These are phyloP conservation scores for Suillus subalutaceus DNA, from an alignment of 768 basidiomycete species.

Conservation along the genomic window DNA sequence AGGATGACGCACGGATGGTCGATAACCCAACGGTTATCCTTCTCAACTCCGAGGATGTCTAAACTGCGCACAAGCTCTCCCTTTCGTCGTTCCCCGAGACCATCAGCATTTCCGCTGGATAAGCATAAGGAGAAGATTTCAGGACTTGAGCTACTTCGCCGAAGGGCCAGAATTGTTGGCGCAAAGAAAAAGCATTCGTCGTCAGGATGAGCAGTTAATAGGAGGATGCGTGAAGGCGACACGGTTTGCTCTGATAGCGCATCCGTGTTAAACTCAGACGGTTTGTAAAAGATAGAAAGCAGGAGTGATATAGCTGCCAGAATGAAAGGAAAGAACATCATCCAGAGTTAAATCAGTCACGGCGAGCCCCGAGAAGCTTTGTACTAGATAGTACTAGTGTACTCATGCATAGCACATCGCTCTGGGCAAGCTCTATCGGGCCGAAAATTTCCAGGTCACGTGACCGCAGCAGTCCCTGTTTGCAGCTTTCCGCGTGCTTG, in stretches of 20 bases:
- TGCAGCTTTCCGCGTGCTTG: too few species aligned
- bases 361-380: not conserved
- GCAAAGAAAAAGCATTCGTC: conserved; percentile 96
- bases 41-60: conserved; percentile 64
- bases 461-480: too few species aligned
- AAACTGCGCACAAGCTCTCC: conserved; percentile 67
- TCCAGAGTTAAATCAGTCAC: not conserved
- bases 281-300: conserved; percentile 29
- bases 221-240: conserved; percentile 43
- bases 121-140: conserved; percentile 70
- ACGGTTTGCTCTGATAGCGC: conserved; percentile 15
- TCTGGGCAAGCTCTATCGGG: not conserved
- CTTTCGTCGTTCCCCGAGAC: conserved; percentile 62
- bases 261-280: conserved; percentile 27
- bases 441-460: too few species aligned
- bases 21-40: conserved; percentile 57
- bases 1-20: conserved; percentile 67
- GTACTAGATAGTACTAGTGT: not conserved
- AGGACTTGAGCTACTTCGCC: conserved; percentile 18
- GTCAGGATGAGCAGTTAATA: conserved; percentile 93
- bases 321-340: conserved; percentile 22
- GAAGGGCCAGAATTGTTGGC: conserved; percentile 72
- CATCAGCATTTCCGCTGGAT: conserved; percentile 79
- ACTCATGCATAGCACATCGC: not conserved
- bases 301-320: conserved; percentile 18